Evolutionary conservation across 768 basidiomycete species (phyloP).

Genomic region (Lactarius quietus): DNA sequence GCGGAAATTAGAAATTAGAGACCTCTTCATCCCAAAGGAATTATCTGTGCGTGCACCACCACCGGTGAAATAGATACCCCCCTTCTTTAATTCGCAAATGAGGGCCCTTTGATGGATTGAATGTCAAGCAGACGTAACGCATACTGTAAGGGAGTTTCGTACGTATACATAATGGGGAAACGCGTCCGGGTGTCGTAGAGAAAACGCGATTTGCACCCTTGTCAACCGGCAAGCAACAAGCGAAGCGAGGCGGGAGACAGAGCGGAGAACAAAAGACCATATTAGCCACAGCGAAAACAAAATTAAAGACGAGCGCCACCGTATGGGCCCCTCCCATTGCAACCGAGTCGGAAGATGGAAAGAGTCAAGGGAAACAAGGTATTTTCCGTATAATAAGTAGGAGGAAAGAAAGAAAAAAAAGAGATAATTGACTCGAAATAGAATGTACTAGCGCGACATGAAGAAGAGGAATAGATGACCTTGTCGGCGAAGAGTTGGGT

Average conservation of each 20-base stretch:
- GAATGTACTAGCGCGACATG: slow-evolving; percentile 3
- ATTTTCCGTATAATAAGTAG: slow-evolving; percentile 9
- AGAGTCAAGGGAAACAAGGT: neutral
- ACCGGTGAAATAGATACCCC: too few species aligned
- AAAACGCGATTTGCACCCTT: neutral
- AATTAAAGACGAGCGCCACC: neutral
- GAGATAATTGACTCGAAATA: neutral
- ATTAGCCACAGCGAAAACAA: neutral
- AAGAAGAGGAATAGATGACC: slow-evolving; percentile 1
- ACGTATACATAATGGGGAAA: neutral
- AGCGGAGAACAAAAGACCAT: neutral
- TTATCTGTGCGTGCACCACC: too few species aligned
- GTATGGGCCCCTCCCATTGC: neutral
- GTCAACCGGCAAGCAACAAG: neutral
- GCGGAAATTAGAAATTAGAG: too few species aligned
- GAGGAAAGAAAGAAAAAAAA: neutral
- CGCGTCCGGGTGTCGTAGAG: neutral
- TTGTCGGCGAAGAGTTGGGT: neutral
- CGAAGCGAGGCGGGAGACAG: neutral
- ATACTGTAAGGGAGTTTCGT: neutral
- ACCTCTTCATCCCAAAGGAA: too few species aligned
- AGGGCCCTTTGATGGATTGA: too few species aligned
- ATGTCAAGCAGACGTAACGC: neutral
- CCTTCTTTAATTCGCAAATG: neutral
- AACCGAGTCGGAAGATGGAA: neutral